Percentiles rank a stretch among this genome's conserved stretches.
These are phyloP conservation scores for Ascochyta clinopodiicola DNA, from an alignment of 2,329 filamentous ascomycete species.

Conservation along the genomic window DNA sequence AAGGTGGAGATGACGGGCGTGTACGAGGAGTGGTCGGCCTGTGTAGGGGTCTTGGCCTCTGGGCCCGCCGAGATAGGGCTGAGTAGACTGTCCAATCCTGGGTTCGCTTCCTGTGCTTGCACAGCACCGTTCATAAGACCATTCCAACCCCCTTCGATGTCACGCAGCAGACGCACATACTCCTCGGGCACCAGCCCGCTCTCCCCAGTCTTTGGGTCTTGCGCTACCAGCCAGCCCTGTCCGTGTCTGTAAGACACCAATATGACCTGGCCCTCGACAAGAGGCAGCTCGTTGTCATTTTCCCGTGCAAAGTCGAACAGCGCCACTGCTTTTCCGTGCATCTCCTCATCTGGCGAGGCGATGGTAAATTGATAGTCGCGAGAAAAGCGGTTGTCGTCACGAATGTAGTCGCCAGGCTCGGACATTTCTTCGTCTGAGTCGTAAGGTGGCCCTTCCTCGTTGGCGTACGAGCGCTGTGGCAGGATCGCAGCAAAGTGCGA, in stretches of 20 bases:
- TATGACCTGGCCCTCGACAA: constrained; percentile 94
- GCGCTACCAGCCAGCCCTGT: constrained; percentile 95
- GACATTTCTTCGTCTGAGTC: constrained; percentile 58
- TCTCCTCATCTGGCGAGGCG: constrained; percentile 93
- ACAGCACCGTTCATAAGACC: constrained; percentile 48
- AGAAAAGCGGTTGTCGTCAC: constrained; percentile 80
- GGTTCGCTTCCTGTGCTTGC: constrained; percentile 29
- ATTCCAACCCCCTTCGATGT: constrained; percentile 86
- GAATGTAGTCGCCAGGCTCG: constrained; percentile 55
- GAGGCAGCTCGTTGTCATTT: constrained; percentile 93
- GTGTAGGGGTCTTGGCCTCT: constrained; percentile 51
- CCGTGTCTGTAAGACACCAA: constrained; percentile 95
- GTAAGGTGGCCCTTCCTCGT: constrained; percentile 50
- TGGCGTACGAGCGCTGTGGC: constrained; percentile 51
- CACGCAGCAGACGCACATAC: constrained; percentile 88
- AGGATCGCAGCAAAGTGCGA: constrained; percentile 61
- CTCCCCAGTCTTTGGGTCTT: constrained; percentile 92
- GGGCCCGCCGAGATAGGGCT: constrained; percentile 42
- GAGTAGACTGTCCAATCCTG: constrained; percentile 38
- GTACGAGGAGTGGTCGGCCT: constrained; percentile 46
- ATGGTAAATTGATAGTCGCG: constrained; percentile 95
- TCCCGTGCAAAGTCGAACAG: constrained; percentile 94
- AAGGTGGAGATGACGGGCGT: constrained; percentile 59
- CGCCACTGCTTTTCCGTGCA: constrained; percentile 95
- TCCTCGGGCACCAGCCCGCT: constrained; percentile 95